Percentiles rank a stretch among this genome's conserved stretches.
These are phyloP conservation scores for Eragrostis tef DNA, from an alignment of 202 grass and related monocot genomes.

Conservation along the genomic window DNA sequence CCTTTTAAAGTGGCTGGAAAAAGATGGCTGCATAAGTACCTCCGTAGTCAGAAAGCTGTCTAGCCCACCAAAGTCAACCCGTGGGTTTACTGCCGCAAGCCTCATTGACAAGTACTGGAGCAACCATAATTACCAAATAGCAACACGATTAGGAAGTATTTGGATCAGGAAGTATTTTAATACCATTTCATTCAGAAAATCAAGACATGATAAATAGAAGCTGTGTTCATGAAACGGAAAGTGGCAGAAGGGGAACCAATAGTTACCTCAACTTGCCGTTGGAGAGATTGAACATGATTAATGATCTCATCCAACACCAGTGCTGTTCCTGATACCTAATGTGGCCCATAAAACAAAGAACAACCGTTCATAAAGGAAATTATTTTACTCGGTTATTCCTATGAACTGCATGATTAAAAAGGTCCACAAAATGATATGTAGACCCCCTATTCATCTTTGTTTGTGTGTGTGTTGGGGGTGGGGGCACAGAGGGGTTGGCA, in stretches of 20 bases:
- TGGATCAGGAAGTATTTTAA: not conserved
- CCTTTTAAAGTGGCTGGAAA: conserved; percentile 46
- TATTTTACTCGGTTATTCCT: not conserved
- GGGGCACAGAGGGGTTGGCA: too few relatives aligned
- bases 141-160: conserved; percentile 13
- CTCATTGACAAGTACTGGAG: conserved; percentile 88
- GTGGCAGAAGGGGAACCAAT: not conserved
- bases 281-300: conserved; percentile 92
- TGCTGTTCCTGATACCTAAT: conserved; percentile 81
- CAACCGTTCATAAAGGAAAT: not conserved
- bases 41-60: conserved; percentile 74
- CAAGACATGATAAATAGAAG: conserved; percentile 2
- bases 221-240: not conserved
- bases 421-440: not conserved
- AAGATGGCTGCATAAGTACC: conserved; percentile 50
- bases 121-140: conserved; percentile 42
- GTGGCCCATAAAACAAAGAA: conserved; percentile 18
- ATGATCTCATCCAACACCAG: conserved; percentile 95
- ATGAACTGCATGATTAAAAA: not conserved
- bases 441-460: too few relatives aligned
- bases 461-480: too few relatives aligned
- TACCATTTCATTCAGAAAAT: not conserved
- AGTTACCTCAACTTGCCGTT: conserved; percentile 90
- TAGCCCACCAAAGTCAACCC: conserved; percentile 78
- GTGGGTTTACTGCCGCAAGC: conserved; percentile 79